Evolutionary conservation across 768 basidiomycete genomes (phyloP), one percentile per base, ranked within the genome.

Genomic region (Pholiota molesta): DNA sequence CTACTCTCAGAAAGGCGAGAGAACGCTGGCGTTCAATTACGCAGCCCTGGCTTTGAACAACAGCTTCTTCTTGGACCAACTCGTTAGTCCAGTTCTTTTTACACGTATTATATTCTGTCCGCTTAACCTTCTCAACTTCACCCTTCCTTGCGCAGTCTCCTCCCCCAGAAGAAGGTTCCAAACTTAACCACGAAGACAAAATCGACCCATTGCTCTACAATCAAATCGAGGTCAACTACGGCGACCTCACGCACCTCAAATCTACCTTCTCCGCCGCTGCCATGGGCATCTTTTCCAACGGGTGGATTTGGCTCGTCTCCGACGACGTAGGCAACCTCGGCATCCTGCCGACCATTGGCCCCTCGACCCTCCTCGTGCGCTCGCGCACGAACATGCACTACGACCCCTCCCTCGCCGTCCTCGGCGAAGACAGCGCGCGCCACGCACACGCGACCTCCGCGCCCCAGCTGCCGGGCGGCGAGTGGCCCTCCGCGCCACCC

Each of bases 11-110:
- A 76, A 85, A 31, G 84, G 83, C 45, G 78, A 83, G 23, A 76
- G 86, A 56, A 82, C 86, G 1, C 75, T 96, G 56, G 85, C 86
- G 26, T 99, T 95, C 76, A 97, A 92, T 75, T 95, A 96, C 70
- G 95, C 96, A 3, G 91, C 91, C 65, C 84, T 94, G 52, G 93
- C 97, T 5, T 79, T 98, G 63, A 99, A 99, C 78, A 99, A 97
- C 74, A 88, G 88, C 67, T 99, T 94, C 83, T 99, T 99, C 82
- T 83, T 99, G 29, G 84, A 92, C 66, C 82, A 81, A 60, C 81
- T 99, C 40, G 97, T 98, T 73, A 55, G 94, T 59, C 21, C 33
- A 63, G 45, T 37, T 63, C 57, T n/a, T 35, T 14, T 42, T 47
- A 21, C 16, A 21, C 45, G 56, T 17, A n/a, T 35, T 31, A 28